Conservation (phyloP, 306 rosid genomes). For the Carpinus viminea region DNA sequence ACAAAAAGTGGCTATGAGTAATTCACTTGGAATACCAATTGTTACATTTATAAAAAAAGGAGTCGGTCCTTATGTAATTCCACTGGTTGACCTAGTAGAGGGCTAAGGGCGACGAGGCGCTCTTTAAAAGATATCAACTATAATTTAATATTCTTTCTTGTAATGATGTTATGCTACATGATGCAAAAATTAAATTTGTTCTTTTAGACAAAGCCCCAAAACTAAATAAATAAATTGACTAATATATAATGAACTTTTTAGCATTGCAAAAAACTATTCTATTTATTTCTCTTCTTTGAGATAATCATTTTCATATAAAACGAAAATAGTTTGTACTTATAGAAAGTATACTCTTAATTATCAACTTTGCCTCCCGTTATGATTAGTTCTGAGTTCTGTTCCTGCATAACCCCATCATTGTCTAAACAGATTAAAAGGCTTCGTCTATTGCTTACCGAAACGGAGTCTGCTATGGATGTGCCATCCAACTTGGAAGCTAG, state of each 20-base stretch:
- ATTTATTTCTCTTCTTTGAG: not conserved
- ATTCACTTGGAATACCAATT: slow-evolving; percentile 6
- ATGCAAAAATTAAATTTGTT: not conserved
- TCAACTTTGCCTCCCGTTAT: not conserved
- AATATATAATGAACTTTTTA: not conserved
- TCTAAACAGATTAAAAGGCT: slow-evolving; percentile 72
- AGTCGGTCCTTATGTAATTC: not conserved
- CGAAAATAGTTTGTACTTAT: not conserved
- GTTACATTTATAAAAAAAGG: slow-evolving; percentile 11
- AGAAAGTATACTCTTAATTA: not conserved
- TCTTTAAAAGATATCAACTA: not conserved
- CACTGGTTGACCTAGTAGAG: not conserved
- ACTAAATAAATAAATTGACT: not conserved
- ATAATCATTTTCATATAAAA: not conserved
- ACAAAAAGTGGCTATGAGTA: not conserved
- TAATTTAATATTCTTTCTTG: not conserved
- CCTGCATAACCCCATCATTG: slow-evolving; percentile 28
- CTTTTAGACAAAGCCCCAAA: not conserved
- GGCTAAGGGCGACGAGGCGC: no score
- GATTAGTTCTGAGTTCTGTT: not conserved
- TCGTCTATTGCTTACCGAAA: slow-evolving; percentile 87
- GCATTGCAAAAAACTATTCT: not conserved
- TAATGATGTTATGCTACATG: not conserved
- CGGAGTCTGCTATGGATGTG: slow-evolving; percentile 98
- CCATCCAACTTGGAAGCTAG: slow-evolving; percentile 96